Evolutionary conservation across 169 alveolate genomes (phyloP), one percentile per base, ranked within the genome.

Genomic region (Plasmodium gallinaceum): DNA sequence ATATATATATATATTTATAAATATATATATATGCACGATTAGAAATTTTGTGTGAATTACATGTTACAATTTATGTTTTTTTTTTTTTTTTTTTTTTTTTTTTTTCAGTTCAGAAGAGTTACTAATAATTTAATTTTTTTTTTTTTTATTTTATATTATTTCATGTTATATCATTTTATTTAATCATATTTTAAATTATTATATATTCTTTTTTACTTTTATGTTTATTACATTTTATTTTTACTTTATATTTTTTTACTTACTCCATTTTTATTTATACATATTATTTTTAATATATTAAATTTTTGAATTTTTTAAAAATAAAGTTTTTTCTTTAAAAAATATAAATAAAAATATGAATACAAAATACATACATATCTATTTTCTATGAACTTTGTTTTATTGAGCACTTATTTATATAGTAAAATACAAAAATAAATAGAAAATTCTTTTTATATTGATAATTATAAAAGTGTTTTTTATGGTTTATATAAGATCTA

Each of bases 81-180:
- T 64, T 22, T 26, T 64, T 64, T 65, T 65, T 8, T 64, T 64
- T 64, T 64, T 64, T 18, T 6, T 65, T 24, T 65, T 65, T 65
- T 18, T 37, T 65, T 65, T 7, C 16, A 5, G 54, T 24, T 37
- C 70, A 26, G 32, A 61, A 61, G 70, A 39, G 70, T 26, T 61
- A 12, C 70, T 43, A 18, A 32, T 32, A 32, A 2, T 32, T 32
- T 32, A 32, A 2, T 32, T 32, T 32, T 2, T 32, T 32, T 32
- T 32, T 32, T 32, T 32, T 32, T 32, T 32, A 2, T 32, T 32
- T 32, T 32, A 32, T 32, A 32, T 32, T 32, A 32, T 32, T 32
- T 32, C 4, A 32, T 32, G 6, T 32, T 32, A 32, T 32, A 1
- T 32, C 39, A 32, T 2, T 32, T 32, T 32, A 32, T 32, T 4